phyloP scores from a whole-genome alignment of 768 basidiomycete genomes.

The Amanita subjunquillea region DNA sequence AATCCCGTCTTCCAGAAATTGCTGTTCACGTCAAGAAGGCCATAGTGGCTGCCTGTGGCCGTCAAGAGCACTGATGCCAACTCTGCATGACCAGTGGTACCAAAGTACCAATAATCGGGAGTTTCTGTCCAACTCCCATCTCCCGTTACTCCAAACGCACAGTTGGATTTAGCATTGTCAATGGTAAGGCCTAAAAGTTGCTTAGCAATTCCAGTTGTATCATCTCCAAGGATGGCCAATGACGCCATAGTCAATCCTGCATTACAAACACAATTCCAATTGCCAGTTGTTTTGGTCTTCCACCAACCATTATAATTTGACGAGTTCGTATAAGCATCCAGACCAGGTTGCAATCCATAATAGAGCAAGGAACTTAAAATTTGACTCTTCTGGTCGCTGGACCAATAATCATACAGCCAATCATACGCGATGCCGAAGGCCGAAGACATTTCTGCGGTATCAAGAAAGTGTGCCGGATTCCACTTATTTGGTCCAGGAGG shows the following conservation, averaged over 20 bases:
- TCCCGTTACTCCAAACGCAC: constrained; percentile 44
- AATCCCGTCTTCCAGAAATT: constrained; percentile 62
- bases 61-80: constrained; percentile 73
- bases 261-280: constrained; percentile 99
- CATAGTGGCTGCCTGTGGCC: constrained; percentile 79
- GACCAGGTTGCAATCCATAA: constrained; percentile 67
- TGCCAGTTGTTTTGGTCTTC: constrained; percentile 62
- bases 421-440: constrained; percentile 94
- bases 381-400: constrained; percentile 52
- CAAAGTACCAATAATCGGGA: constrained; percentile 93
- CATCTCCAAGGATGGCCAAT: constrained; percentile 82
- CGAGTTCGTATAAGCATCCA: constrained; percentile 36
- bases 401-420: constrained; percentile 88
- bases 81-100: constrained; percentile 85
- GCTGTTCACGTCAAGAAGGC: constrained; percentile 61
- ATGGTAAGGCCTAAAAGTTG: constrained; percentile 60
- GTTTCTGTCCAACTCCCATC: constrained; percentile 96
- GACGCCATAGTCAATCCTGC: constrained; percentile 82
- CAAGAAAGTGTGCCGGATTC: constrained; percentile 90
- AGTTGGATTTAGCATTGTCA: constrained; percentile 68
- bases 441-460: constrained; percentile 79
- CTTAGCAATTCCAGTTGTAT: constrained; percentile 62
- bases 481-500: constrained; percentile 48
- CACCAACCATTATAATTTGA: constrained; percentile 60
- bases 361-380: constrained; percentile 67